Evolutionary conservation across 176 grass and related monocot genomes (phyloP).

Genomic region (Bolboschoenus planiculmis): DNA sequence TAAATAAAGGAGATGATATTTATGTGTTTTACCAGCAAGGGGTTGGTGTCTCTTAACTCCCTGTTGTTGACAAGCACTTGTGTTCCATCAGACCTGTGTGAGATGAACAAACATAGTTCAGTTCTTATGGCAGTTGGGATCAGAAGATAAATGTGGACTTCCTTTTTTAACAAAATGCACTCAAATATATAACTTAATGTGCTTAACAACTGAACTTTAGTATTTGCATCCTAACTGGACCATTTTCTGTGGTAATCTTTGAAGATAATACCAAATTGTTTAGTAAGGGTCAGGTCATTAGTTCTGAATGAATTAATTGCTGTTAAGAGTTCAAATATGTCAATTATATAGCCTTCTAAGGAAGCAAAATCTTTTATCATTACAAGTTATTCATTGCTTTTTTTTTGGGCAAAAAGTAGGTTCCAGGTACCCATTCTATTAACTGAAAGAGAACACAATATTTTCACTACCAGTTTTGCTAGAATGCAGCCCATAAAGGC

Average conservation of each 20-base stretch:
- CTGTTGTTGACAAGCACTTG: conserved; percentile 70
- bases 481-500: background rate
- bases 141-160: background rate
- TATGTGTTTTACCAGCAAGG: conserved; percentile 58
- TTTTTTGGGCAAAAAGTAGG: too few relatives aligned
- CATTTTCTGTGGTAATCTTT: background rate
- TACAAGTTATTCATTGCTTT: too few relatives aligned
- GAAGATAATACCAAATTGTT: background rate
- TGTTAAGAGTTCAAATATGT: background rate
- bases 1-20: conserved; percentile 14
- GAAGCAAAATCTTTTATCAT: too few relatives aligned
- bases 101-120: background rate
- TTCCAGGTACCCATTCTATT: too few relatives aligned
- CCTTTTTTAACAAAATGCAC: background rate
- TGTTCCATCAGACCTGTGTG: conserved; percentile 60
- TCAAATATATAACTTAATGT: background rate
- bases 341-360: background rate
- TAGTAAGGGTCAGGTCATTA: background rate
- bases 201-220: background rate
- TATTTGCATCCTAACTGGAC: background rate
- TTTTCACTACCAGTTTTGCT: background rate
- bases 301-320: background rate
- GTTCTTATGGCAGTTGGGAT: background rate
- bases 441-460: too few relatives aligned
- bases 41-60: conserved; percentile 64